Conservation (phyloP, 2,329 filamentous ascomycete genomes). For the Sporothrix variecibatus region DNA sequence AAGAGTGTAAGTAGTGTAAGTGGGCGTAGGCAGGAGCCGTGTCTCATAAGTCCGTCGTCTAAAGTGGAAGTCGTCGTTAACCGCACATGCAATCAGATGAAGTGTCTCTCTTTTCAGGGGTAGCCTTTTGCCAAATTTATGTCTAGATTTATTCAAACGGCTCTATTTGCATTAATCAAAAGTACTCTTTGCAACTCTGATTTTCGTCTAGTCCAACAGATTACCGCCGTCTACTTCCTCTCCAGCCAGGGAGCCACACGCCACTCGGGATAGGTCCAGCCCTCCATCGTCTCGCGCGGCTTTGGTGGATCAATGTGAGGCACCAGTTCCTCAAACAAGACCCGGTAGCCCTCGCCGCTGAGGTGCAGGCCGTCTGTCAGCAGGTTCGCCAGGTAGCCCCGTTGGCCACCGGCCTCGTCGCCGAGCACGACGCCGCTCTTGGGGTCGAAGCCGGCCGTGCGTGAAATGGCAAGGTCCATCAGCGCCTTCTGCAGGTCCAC, state of each 20-base stretch:
- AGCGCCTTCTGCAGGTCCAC: slow-evolving; percentile 80
- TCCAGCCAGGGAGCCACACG: slow-evolving; percentile 35
- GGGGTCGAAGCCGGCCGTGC: slow-evolving; percentile 57
- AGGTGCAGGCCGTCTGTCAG: slow-evolving; percentile 62
- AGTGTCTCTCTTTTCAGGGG: not conserved
- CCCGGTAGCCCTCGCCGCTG: slow-evolving; percentile 53
- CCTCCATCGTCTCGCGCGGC: slow-evolving; percentile 40
- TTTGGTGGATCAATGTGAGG: slow-evolving; percentile 52
- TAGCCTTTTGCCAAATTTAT: not conserved
- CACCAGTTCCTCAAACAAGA: slow-evolving; percentile 53
- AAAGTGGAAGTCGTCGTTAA: not conserved
- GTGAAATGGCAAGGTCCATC: slow-evolving; percentile 67
- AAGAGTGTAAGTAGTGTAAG: slow-evolving; percentile 7
- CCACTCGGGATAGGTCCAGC: slow-evolving; percentile 53
- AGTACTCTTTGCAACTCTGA: not conserved
- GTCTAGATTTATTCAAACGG: not conserved
- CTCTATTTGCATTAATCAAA: not conserved
- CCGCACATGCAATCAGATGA: not conserved
- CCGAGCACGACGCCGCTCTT: slow-evolving; percentile 50
- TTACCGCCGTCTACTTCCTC: slow-evolving; percentile 9
- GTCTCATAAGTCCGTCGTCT: not conserved
- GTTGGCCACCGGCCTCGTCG: slow-evolving; percentile 51
- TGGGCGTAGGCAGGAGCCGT: not conserved
- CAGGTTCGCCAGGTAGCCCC: slow-evolving; percentile 53
- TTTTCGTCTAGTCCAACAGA: not conserved